Conservation (phyloP, 2,329 filamentous ascomycete species). For the Didymella pomorum region DNA sequence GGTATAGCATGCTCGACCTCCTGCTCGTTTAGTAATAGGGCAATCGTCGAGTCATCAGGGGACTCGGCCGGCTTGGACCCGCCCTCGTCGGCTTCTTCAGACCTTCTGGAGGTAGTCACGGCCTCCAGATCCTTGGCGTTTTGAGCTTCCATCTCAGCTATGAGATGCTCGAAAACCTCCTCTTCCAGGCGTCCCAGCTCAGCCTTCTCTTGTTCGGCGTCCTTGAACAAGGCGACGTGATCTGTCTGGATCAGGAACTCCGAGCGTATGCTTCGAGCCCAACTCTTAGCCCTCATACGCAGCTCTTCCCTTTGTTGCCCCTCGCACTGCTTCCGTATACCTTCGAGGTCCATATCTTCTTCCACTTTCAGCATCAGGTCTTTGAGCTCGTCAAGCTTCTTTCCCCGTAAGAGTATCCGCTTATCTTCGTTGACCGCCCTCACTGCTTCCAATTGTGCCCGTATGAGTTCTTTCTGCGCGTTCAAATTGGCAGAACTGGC, state of each 20-base stretch:
- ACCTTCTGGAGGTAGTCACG: neutral
- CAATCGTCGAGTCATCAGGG: neutral
- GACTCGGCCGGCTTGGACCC: neutral
- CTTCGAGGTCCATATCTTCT: neutral
- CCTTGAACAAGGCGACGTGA: neutral
- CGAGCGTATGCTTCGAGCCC: neutral
- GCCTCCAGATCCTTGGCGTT: neutral
- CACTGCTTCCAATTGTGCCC: neutral
- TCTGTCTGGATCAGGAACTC: neutral
- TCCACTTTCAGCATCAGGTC: neutral
- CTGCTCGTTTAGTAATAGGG: neutral
- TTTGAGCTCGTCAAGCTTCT: neutral
- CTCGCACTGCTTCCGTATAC: neutral
- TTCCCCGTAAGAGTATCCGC: neutral
- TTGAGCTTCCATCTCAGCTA: neutral
- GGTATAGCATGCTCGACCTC: neutral
- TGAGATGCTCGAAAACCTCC: neutral
- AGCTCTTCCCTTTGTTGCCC: neutral
- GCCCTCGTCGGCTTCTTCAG: neutral
- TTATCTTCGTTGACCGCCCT: neutral
- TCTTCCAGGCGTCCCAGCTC: neutral
- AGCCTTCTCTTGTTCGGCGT: neutral
- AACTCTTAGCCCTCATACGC: neutral
- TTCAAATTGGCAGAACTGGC: neutral
- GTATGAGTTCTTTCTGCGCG: neutral